Conservation (phyloP, 257 asterid species). For the Penstemon barbatus region DNA sequence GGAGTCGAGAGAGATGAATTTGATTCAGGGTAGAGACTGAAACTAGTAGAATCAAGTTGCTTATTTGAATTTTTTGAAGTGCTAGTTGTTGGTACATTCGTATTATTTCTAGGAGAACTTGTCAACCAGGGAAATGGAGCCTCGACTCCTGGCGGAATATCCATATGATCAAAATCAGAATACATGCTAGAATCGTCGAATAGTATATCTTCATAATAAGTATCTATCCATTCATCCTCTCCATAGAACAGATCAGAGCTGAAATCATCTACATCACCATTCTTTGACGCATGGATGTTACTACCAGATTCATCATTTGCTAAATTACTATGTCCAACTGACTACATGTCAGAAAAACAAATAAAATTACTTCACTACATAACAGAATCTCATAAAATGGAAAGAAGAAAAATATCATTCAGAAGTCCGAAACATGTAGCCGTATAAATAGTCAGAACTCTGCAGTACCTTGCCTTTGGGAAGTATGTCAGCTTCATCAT, state of each 20-base stretch:
- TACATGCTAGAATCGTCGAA: conserved; percentile 51
- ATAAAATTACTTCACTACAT: conserved; percentile 3
- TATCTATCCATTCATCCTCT: conserved; percentile 60
- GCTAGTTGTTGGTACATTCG: conserved; percentile 36
- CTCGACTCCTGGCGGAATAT: conserved; percentile 84
- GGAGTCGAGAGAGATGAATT: conserved; percentile 31
- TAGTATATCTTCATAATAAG: conserved; percentile 50
- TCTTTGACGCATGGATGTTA: conserved; percentile 27
- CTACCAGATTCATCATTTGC: conserved; percentile 35
- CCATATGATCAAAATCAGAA: conserved; percentile 70
- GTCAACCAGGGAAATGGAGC: conserved; percentile 71
- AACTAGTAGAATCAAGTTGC: conserved; percentile 27
- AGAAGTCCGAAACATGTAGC: neutral
- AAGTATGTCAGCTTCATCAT: conserved; percentile 38
- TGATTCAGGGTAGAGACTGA: conserved; percentile 28
- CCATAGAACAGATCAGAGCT: conserved; percentile 39
- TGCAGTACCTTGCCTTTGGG: conserved; percentile 69
- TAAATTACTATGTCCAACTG: conserved; percentile 37
- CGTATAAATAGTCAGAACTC: conserved; percentile 4
- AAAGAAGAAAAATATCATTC: conserved; percentile 1
- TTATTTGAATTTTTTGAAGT: conserved; percentile 37
- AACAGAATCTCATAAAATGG: neutral
- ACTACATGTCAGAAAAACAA: conserved; percentile 40
- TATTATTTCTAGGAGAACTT: conserved; percentile 29
- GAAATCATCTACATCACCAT: conserved; percentile 37